Evolutionary conservation across 768 basidiomycete species (phyloP), one percentile per base, ranked within the genome.

Genomic region (Rhodotorula babjevae): DNA sequence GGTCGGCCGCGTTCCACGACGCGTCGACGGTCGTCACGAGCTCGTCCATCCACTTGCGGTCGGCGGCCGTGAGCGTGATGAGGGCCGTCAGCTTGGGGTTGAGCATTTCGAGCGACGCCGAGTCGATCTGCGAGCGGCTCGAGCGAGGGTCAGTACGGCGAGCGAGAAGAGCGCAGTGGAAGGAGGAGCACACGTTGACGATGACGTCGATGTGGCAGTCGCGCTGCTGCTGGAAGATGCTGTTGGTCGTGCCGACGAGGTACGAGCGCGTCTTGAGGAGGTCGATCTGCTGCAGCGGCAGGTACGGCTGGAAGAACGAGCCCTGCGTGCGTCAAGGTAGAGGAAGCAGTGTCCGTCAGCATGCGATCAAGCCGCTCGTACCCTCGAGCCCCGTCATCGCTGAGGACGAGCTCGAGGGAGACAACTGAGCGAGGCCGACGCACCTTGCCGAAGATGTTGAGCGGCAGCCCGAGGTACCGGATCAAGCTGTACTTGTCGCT

Each of bases 221-320:
- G 77, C 87, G 88, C 81, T 96, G 93, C 72, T 93, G 91, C 16
- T 92, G 91, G 49, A 98, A 90, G 76, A 98, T 97, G 25, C 89
- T 87, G 80, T 99, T 99, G 10, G 95, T 98, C 75, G 91, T 92
- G n/a, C 84, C 84, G 7, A 82, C 81, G 61, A 99, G 84, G 89
- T 91, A 99, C 75, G 89, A 89, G 50, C 85, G 83, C 14, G 90
- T 89, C 44, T 88, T 87, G 77, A 96, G 82, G 82, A 92, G 87
- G 72, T 97, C 94, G 12, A 96, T 83, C 81, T 99, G 94, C 80
- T 99, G 96, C 4, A 99, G 81, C 0, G 96, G 95, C 21, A 98
- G 83, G 80, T 98, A 99, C 3, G 96, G 96, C 80, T 99, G 96
- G 83, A 99, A 99, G 83, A 98, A 94, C 9, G 93, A 86, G 76